A percentile compares a stretch with the other conserved stretches of the same genome.
Conservation (phyloP, 2,329 filamentous ascomycete genomes). For the Grosmannia serpens region DNA sequence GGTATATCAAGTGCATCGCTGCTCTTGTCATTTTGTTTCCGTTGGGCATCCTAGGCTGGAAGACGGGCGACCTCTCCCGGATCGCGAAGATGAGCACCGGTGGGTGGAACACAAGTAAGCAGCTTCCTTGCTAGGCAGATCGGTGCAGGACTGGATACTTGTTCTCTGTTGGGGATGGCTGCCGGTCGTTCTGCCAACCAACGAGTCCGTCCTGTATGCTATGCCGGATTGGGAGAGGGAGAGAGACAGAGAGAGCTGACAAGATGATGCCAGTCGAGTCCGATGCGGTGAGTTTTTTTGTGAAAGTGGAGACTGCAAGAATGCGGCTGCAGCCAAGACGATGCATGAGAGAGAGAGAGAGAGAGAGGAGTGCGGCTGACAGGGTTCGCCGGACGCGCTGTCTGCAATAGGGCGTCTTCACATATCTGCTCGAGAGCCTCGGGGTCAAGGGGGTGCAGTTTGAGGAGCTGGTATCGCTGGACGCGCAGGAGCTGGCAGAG, state of each 20-base stretch:
- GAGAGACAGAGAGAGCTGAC: neutral
- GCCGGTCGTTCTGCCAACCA: no score
- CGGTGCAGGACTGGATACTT: no score
- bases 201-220: no score
- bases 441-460: constrained; percentile 93
- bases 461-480: constrained; percentile 86
- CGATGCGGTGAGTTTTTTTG: constrained; percentile 58
- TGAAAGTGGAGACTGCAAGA: no score
- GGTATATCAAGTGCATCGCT: no score
- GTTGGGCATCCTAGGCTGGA: neutral
- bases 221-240: no score
- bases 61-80: neutral
- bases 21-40: neutral
- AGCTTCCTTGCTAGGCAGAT: no score
- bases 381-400: no score
- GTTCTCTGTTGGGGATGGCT: neutral
- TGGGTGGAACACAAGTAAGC: constrained; percentile 83
- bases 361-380: neutral
- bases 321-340: neutral
- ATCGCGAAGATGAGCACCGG: constrained; percentile 19
- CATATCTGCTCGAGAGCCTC: constrained; percentile 81
- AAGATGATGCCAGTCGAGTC: constrained; percentile 55
- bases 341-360: neutral
- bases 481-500: constrained; percentile 58
- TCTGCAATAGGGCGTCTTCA: constrained; percentile 79